Conservation (phyloP, 208 protist species). For the Trypanosoma vivax region DNA sequence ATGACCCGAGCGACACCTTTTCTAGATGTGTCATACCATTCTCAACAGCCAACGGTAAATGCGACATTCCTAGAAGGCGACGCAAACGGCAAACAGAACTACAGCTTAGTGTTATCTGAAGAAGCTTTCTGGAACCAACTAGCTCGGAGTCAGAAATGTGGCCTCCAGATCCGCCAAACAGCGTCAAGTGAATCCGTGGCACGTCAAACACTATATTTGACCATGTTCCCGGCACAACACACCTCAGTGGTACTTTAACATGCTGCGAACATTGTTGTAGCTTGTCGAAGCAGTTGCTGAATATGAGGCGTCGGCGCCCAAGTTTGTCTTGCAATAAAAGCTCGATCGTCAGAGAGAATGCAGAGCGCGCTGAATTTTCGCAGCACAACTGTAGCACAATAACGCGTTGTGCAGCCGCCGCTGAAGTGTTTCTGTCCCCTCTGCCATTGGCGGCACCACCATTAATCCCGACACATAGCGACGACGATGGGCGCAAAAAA, state of each 20-base stretch:
- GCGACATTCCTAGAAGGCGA: constrained; percentile 53
- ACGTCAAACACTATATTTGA: constrained; percentile 62
- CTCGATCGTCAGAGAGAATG: constrained; percentile 17
- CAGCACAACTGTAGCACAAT: constrained; percentile 57
- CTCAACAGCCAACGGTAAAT: constrained; percentile 14
- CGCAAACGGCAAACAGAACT: constrained; percentile 39
- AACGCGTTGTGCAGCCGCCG: constrained; percentile 24
- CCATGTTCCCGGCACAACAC: constrained; percentile 46
- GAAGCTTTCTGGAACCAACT: constrained; percentile 28
- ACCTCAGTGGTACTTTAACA: constrained; percentile 49
- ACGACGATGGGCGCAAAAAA: constrained; percentile 26
- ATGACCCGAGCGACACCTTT: too few species aligned
- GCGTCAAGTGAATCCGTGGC: constrained; percentile 23
- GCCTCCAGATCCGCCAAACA: constrained; percentile 10
- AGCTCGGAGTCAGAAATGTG: constrained; percentile 1
- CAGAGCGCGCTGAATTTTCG: constrained; percentile 11
- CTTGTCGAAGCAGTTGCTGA: constrained; percentile 28
- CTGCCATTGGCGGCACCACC: background rate
- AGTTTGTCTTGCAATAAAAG: constrained; percentile 22
- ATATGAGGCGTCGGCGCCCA: constrained; percentile 30
- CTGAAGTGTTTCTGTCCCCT: background rate
- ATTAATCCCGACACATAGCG: background rate
- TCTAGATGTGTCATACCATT: too few species aligned
- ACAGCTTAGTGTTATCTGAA: constrained; percentile 12
- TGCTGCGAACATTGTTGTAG: constrained; percentile 46